These are phyloP conservation scores for Leccinum boreale DNA, from an alignment of 768 basidiomycete species.

Conservation along the genomic window DNA sequence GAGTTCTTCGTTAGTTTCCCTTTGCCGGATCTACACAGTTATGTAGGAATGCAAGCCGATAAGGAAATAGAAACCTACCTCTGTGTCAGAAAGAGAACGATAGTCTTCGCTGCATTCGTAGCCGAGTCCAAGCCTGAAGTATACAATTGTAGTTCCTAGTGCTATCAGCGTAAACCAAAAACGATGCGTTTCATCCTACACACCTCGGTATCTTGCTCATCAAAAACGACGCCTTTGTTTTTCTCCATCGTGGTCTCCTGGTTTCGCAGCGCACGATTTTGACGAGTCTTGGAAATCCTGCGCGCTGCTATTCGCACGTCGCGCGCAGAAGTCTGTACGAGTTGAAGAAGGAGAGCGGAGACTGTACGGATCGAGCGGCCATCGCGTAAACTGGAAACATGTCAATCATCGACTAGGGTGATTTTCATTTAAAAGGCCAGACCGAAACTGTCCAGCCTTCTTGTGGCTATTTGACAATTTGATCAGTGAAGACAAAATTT, in stretches of 20 bases:
- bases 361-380: constrained; percentile 91
- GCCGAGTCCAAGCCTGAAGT: constrained; percentile 74
- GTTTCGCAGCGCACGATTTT: constrained; percentile 57
- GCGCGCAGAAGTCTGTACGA: constrained; percentile 94
- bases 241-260: constrained; percentile 58
- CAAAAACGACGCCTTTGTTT: constrained; percentile 52
- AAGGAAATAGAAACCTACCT: constrained; percentile 35
- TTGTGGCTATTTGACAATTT: constrained; percentile 89
- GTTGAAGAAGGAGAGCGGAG: constrained; percentile 87
- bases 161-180: constrained; percentile 1
- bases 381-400: constrained; percentile 68
- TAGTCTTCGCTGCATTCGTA: constrained; percentile 79
- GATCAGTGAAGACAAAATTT: constrained; percentile 86
- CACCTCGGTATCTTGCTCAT: constrained; percentile 69
- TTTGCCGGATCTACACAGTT: constrained; percentile 64
- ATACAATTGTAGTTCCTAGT: constrained; percentile 71
- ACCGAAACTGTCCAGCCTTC: constrained; percentile 88
- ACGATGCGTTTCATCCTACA: not conserved
- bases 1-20: constrained; percentile 86
- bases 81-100: constrained; percentile 73
- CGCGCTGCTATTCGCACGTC: constrained; percentile 74
- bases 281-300: constrained; percentile 58
- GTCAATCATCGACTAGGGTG: not conserved
- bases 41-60: not conserved
- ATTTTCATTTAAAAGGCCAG: constrained; percentile 17